Conservation (phyloP, 2,329 filamentous ascomycete genomes). For the Penicillium palitans region DNA sequence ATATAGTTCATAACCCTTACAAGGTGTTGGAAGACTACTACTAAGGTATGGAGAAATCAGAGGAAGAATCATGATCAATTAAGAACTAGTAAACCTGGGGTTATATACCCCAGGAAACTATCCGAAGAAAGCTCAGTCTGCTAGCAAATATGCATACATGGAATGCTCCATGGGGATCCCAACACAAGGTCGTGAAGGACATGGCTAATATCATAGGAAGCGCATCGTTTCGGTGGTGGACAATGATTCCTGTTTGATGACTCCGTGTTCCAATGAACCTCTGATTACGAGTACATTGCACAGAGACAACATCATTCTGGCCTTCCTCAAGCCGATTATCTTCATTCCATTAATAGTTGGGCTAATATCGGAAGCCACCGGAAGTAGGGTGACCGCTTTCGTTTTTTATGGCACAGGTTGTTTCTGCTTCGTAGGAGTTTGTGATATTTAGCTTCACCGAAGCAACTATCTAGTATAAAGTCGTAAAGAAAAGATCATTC, state of each 20-base stretch:
- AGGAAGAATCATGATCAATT: too few relatives aligned
- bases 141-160: too few relatives aligned
- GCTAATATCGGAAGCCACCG: too few relatives aligned
- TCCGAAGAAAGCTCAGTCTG: too few relatives aligned
- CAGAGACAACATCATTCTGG: not conserved
- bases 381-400: too few relatives aligned
- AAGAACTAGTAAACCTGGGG: too few relatives aligned
- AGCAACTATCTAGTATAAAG: not conserved
- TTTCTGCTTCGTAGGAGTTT: not conserved
- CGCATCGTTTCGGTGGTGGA: not conserved
- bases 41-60: too few relatives aligned
- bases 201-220: not conserved
- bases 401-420: too few relatives aligned
- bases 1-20: not conserved
- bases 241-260: not conserved
- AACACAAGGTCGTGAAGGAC: not conserved
- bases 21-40: not conserved
- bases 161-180: too few relatives aligned
- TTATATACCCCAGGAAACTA: too few relatives aligned
- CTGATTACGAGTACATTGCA: not conserved
- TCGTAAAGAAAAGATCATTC: not conserved
- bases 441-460: not conserved
- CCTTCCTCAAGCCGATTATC: not conserved
- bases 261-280: not conserved
- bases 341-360: not conserved